Percentiles rank a stretch among this genome's conserved stretches.
Conservation (phyloP, 108 stramenopile genomes). For the Nitzschia putrida region DNA sequence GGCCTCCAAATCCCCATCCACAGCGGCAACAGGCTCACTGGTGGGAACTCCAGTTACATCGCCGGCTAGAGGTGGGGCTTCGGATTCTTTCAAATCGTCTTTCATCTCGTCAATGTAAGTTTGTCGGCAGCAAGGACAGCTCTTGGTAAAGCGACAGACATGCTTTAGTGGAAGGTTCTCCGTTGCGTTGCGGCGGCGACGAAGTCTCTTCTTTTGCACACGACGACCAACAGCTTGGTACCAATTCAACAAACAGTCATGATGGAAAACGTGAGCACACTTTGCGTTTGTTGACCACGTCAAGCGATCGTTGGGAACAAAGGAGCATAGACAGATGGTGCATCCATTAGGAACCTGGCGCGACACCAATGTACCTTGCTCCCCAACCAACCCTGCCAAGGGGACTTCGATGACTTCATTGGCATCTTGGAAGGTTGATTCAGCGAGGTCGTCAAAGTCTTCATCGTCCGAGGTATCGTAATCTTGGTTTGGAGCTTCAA, state of each 20-base stretch:
- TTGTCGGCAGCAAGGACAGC: slow-evolving; percentile 70
- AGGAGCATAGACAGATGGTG: slow-evolving; percentile 57
- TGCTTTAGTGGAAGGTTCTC: slow-evolving; percentile 36
- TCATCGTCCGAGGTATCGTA: neutral
- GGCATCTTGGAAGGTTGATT: slow-evolving; percentile 4
- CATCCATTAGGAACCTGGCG: slow-evolving; percentile 62
- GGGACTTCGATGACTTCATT: slow-evolving; percentile 24
- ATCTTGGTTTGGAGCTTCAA: neutral
- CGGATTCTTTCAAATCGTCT: neutral
- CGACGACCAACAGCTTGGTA: slow-evolving; percentile 53
- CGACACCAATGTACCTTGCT: neutral
- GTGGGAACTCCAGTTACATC: too few species aligned
- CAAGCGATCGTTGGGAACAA: slow-evolving; percentile 45
- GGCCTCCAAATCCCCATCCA: too few species aligned
- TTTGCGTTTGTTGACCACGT: slow-evolving; percentile 59
- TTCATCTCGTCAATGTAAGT: slow-evolving; percentile 32
- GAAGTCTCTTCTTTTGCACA: slow-evolving; percentile 20
- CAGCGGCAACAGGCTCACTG: too few species aligned
- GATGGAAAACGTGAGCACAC: slow-evolving; percentile 69
- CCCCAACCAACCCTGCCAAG: slow-evolving; percentile 14
- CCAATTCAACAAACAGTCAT: slow-evolving; percentile 68
- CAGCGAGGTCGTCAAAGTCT: slow-evolving; percentile 11
- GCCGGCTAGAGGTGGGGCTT: neutral
- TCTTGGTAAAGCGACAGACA: slow-evolving; percentile 42
- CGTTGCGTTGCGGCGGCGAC: slow-evolving; percentile 28